These are phyloP conservation scores for Exophiala dermatitidis DNA, from an alignment of 2,329 filamentous ascomycete genomes.

Conservation along the genomic window DNA sequence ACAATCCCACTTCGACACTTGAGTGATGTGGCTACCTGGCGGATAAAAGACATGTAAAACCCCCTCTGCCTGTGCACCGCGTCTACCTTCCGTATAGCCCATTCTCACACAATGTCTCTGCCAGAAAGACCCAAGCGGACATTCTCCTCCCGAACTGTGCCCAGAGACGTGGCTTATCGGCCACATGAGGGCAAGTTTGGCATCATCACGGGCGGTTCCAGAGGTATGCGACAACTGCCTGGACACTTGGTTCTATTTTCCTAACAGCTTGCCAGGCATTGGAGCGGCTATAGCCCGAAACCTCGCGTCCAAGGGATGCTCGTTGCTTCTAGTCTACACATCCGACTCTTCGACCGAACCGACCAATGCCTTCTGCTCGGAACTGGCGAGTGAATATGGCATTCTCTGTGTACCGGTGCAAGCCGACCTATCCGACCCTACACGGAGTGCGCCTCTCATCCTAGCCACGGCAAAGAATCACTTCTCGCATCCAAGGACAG, in stretches of 20 bases:
- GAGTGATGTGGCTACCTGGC: background rate
- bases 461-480: slow-evolving; percentile 53
- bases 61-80: too few species aligned
- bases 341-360: slow-evolving; percentile 51
- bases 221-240: slow-evolving; percentile 49
- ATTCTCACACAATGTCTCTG: background rate
- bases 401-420: slow-evolving; percentile 58
- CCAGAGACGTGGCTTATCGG: slow-evolving; percentile 25
- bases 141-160: slow-evolving; percentile 23
- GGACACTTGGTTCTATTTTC: background rate
- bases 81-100: too few species aligned
- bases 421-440: slow-evolving; percentile 59
- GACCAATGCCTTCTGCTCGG: slow-evolving; percentile 48
- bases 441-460: slow-evolving; percentile 51
- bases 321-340: slow-evolving; percentile 65
- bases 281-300: slow-evolving; percentile 62
- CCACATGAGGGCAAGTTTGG: slow-evolving; percentile 66
- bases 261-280: slow-evolving; percentile 53
- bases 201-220: slow-evolving; percentile 70
- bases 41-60: background rate
- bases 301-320: slow-evolving; percentile 64
- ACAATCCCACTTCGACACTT: too few species aligned
- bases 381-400: slow-evolving; percentile 51
- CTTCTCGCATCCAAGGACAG: slow-evolving; percentile 49
- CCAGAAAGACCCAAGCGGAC: slow-evolving; percentile 1